Base-by-base conservation (phyloP, 257 asterid species). In the Solanum pennellii region DNA sequence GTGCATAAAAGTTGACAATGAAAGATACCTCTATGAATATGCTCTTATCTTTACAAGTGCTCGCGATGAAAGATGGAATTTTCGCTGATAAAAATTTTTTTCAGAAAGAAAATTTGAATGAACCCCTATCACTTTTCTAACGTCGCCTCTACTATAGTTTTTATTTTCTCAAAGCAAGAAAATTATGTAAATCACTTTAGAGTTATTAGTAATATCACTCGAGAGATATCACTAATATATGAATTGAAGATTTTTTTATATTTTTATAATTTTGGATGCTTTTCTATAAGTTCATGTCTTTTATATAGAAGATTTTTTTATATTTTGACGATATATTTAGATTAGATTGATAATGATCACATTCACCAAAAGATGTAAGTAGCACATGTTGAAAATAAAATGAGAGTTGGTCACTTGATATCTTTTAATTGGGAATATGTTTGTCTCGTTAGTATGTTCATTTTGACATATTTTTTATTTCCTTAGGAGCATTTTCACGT, bases 11-110 rank as follows among this genome's bases (percentile, higher is more conserved):
- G 87, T 42, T 65, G 87, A 84, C 35, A 41, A 14, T 39, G 75
- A 84, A 68, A 84, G 65, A 84, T 84, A 45, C 45, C 20, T 66
- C 44, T 84, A 47, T n/a, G 65, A 69, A 84, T 52, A 52, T 84
- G 65, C 42, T 83, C 37, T 62, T 42, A 2, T 42, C 45, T 9
- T 16, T 35, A 21, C 18, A 7, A 69, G 29, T 15, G 15, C 0
- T 15, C 16, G 14, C 8, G 42, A 1, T 12, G 7, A 14, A 14
- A 31, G 44, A 33, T 8, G 33, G 0, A 69, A 71, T 71, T 71
- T 8, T 29, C 2, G 33, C 12, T 1, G 5, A 31, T 33, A 4
- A 16, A 1, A 0, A 8, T 31, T 71, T 29, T 31, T 0, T 0
- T 4, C 0, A 33, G 35, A 0, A 16, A 16, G 14, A 0, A 4